These are phyloP conservation scores for Kazachstania africana DNA, from an alignment of 805 yeast genomes.

Conservation along the genomic window DNA sequence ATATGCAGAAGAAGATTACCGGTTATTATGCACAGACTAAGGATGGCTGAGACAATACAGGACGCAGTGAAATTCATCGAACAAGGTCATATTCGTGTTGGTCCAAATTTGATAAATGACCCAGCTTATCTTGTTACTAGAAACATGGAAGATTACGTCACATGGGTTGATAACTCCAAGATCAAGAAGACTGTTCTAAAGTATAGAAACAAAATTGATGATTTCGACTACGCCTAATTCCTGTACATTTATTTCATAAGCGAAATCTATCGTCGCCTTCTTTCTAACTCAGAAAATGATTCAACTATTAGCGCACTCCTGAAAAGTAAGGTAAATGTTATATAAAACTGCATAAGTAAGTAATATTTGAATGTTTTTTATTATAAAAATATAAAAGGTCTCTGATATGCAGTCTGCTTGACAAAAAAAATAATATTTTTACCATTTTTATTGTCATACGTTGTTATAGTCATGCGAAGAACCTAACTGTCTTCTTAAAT, in stretches of 20 bases:
- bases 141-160: conserved; percentile 88
- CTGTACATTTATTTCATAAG: no score
- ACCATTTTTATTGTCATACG: no score
- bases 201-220: conserved; percentile 67
- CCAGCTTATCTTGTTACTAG: conserved; percentile 91
- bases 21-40: conserved; percentile 85
- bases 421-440: no score
- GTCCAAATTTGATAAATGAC: conserved; percentile 91
- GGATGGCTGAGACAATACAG: conserved; percentile 80
- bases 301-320: no score
- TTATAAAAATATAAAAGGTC: no score
- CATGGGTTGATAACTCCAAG: conserved; percentile 97
- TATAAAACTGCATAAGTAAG: no score
- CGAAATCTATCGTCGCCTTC: not conserved
- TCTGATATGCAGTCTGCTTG: no score
- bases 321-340: no score
- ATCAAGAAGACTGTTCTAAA: conserved; percentile 80
- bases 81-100: conserved; percentile 96
- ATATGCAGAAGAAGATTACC: conserved; percentile 86
- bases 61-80: conserved; percentile 90
- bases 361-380: no score
- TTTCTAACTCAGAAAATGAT: no score
- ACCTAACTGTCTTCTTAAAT: conserved; percentile 31
- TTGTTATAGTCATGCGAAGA: conserved; percentile 29
- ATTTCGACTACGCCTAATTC: conserved; percentile 38